Conservation (phyloP, 1,284 basidiomycete species). For the Tausonia pullulans region DNA sequence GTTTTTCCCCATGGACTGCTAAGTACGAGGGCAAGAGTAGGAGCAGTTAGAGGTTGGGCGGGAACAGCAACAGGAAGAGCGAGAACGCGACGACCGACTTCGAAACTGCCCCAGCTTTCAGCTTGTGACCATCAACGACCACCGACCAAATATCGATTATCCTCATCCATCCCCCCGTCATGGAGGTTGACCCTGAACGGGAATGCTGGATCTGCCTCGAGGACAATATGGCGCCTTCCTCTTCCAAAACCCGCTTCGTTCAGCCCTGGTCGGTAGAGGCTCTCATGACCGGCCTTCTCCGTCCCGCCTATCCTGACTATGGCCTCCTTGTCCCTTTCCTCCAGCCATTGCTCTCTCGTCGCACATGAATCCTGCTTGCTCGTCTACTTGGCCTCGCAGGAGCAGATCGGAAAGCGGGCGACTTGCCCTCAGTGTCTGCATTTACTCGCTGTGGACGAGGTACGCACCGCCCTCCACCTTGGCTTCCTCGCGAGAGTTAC, state of each 20-base stretch:
- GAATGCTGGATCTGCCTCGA: conserved; percentile 6
- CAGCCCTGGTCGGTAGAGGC: conserved; percentile 1
- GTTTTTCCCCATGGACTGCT: not conserved
- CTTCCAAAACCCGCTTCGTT: not conserved
- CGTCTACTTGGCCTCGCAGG: conserved; percentile 1
- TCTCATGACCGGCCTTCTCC: no score
- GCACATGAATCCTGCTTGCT: conserved; percentile 4
- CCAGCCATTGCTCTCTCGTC: not conserved
- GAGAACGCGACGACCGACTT: no score
- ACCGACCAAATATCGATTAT: not conserved
- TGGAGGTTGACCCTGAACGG: not conserved
- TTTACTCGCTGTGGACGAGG: not conserved
- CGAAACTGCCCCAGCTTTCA: not conserved
- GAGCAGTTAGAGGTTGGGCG: not conserved
- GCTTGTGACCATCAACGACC: not conserved
- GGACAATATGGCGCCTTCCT: not conserved
- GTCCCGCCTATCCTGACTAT: not conserved
- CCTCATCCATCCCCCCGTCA: not conserved
- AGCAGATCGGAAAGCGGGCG: not conserved
- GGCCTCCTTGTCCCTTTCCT: not conserved
- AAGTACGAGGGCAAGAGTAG: not conserved
- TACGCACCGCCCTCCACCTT: not conserved
- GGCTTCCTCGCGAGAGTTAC: no score
- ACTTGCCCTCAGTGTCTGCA: conserved; percentile 1
- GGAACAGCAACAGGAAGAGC: no score